Conservation (phyloP, 331 rosid genomes). For the Pyracantha coccinea region DNA sequence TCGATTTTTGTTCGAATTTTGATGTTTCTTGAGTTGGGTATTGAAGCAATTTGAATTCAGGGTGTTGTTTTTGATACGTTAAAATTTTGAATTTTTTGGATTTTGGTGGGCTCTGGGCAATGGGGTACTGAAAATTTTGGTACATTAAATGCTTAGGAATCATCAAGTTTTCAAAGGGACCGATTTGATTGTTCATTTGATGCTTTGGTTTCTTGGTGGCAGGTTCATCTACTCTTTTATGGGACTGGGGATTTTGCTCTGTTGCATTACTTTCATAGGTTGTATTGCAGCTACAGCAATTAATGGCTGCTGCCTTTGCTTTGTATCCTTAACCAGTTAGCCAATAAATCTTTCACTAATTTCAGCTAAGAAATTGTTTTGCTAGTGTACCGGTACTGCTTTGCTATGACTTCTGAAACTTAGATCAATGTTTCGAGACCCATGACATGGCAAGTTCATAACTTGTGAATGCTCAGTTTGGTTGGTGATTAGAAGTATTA, state of each 20-base stretch:
- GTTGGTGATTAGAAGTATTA: background rate
- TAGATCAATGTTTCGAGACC: background rate
- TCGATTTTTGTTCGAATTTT: background rate
- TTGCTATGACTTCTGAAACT: background rate
- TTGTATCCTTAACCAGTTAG: slow-evolving; percentile 55
- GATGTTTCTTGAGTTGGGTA: background rate
- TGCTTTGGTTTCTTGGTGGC: slow-evolving; percentile 21
- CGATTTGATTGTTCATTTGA: background rate
- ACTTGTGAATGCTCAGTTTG: background rate
- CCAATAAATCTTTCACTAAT: background rate
- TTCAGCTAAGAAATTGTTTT: background rate
- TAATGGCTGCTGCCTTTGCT: slow-evolving; percentile 84
- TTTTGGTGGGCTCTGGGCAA: background rate
- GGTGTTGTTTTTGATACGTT: background rate
- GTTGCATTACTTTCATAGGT: slow-evolving; percentile 64
- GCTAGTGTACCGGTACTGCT: background rate
- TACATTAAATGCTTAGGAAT: background rate
- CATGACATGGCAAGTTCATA: background rate
- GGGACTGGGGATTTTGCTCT: slow-evolving; percentile 72
- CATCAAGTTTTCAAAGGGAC: background rate
- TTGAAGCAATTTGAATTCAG: slow-evolving; percentile 4
- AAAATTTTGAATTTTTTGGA: background rate
- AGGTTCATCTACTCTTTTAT: slow-evolving; percentile 87
- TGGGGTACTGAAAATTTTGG: background rate
- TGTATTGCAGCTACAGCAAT: slow-evolving; percentile 85